Conservation (phyloP, 768 basidiomycete genomes). For the Myochromella boudieri region DNA sequence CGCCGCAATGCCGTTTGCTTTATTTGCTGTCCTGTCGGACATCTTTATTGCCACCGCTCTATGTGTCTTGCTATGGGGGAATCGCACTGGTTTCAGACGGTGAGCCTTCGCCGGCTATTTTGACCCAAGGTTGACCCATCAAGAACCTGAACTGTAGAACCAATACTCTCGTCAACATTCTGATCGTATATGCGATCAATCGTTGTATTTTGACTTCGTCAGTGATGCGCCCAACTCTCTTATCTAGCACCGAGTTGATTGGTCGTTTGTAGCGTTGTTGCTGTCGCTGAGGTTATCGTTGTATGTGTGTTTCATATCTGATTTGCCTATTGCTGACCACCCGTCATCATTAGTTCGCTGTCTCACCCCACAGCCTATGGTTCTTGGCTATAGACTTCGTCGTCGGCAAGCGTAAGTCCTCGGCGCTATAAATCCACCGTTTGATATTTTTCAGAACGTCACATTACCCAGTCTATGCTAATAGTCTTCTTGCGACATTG, state of each 20-base stretch:
- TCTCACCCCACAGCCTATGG: constrained; percentile 42
- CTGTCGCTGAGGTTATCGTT: constrained; percentile 36
- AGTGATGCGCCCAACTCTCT: too few species aligned
- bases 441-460: neutral
- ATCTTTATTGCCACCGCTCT: constrained; percentile 42
- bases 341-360: constrained; percentile 32
- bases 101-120: constrained; percentile 5
- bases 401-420: constrained; percentile 46
- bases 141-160: too few species aligned
- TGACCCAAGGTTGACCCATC: too few species aligned
- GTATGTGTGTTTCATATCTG: constrained; percentile 25
- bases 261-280: constrained; percentile 32
- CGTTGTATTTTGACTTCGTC: constrained; percentile 52
- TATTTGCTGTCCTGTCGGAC: constrained; percentile 45
- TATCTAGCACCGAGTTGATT: too few species aligned
- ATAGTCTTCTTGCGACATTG: constrained; percentile 44
- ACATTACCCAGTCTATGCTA: constrained; percentile 40
- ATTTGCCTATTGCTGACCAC: neutral
- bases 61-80: constrained; percentile 39
- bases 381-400: constrained; percentile 50
- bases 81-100: constrained; percentile 31
- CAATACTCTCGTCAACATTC: constrained; percentile 41
- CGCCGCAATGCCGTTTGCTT: constrained; percentile 44
- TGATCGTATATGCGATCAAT: constrained; percentile 50
- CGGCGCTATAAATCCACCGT: too few species aligned